Percentiles rank a stretch among this genome's conserved stretches.
Evolutionary conservation across 1,284 basidiomycete species (phyloP).

Genomic region (Abortiporus biennis): DNA sequence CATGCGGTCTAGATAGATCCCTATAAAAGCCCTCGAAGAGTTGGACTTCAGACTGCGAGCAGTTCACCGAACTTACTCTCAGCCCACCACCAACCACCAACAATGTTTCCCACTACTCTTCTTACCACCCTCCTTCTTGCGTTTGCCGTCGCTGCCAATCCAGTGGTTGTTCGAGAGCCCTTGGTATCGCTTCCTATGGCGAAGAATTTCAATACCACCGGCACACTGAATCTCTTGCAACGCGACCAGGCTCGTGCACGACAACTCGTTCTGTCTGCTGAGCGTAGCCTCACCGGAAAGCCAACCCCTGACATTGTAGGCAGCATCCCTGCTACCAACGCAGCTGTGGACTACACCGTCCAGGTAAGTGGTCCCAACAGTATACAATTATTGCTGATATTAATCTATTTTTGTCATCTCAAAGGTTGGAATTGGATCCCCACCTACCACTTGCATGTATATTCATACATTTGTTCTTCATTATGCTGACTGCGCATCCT

Average conservation of each 20-base stretch:
- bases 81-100: too few species aligned
- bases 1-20: too few species aligned
- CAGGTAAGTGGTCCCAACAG: constrained; percentile 11
- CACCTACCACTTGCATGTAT: constrained; percentile 20
- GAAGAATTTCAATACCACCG: constrained; percentile 23
- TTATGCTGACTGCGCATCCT: neutral
- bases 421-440: constrained; percentile 21
- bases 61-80: too few species aligned
- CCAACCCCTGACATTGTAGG: constrained; percentile 11
- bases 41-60: too few species aligned
- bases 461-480: neutral
- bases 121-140: too few species aligned
- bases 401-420: neutral
- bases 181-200: constrained; percentile 20
- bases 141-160: constrained; percentile 18
- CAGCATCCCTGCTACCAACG: constrained; percentile 17
- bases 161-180: constrained; percentile 17
- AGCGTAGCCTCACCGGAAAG: constrained; percentile 11
- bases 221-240: constrained; percentile 16
- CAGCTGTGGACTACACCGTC: constrained; percentile 18
- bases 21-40: too few species aligned
- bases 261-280: constrained; percentile 15
- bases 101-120: too few species aligned
- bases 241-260: constrained; percentile 21
- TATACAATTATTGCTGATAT: neutral